phyloP scores from a whole-genome alignment of 2,329 filamentous ascomycete species.

The Exophiala dermatitidis region DNA sequence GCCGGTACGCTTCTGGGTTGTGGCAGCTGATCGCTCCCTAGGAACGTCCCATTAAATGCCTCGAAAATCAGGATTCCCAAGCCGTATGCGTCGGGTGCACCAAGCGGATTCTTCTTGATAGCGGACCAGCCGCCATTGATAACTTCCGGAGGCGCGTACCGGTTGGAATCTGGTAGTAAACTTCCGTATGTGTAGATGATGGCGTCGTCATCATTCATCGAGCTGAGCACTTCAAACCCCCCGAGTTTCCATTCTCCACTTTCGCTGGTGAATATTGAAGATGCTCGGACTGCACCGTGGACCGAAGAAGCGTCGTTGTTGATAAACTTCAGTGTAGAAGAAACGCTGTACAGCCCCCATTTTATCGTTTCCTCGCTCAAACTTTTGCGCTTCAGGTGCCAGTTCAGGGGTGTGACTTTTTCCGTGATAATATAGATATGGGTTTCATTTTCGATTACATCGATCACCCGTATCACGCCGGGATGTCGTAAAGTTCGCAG shows the following conservation, averaged over 20 bases:
- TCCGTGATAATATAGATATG: constrained; percentile 97
- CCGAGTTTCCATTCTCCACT: constrained; percentile 97
- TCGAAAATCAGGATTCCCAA: constrained; percentile 81
- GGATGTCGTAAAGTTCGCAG: constrained; percentile 87
- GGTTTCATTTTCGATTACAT: constrained; percentile 92
- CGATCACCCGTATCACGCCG: constrained; percentile 86
- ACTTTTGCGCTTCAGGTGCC: constrained; percentile 84
- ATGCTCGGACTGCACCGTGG: constrained; percentile 76
- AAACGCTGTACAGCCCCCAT: constrained; percentile 86
- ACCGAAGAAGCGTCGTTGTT: constrained; percentile 89
- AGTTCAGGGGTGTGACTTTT: constrained; percentile 74
- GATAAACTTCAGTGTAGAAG: constrained; percentile 90
- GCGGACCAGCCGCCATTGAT: constrained; percentile 82
- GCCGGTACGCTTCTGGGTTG: constrained; percentile 81
- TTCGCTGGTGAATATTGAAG: constrained; percentile 86
- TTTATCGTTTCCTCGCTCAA: constrained; percentile 87
- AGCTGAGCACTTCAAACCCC: constrained; percentile 89
- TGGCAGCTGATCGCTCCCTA: constrained; percentile 67
- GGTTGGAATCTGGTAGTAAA: constrained; percentile 72
- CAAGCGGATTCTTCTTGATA: constrained; percentile 73
- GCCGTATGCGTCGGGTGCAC: constrained; percentile 80
- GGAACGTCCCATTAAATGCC: constrained; percentile 80
- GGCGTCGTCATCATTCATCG: constrained; percentile 90
- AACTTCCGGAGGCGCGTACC: constrained; percentile 83
- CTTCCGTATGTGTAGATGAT: constrained; percentile 88